Evolutionary conservation across 1,139 yeast species (phyloP).

Genomic region (Ogataea hybrid): DNA sequence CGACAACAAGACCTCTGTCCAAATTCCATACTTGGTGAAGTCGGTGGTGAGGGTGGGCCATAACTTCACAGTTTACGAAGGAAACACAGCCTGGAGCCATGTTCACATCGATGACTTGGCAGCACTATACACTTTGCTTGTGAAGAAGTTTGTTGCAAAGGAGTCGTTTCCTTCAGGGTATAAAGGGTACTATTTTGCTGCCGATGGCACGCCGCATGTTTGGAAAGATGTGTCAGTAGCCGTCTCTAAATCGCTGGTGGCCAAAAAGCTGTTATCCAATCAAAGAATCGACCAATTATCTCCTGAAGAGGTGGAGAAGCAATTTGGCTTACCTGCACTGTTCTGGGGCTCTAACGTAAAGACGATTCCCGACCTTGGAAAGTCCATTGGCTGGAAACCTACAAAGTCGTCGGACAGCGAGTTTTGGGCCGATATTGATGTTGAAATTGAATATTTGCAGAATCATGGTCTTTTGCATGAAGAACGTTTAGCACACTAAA

Average conservation of each 20-base stretch:
- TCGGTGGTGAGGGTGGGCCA: slow-evolving; percentile 31
- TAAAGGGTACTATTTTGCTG: slow-evolving; percentile 41
- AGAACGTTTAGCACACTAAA: too few species aligned
- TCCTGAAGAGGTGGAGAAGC: slow-evolving; percentile 22
- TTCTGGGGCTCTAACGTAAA: slow-evolving; percentile 37
- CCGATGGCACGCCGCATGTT: slow-evolving; percentile 31
- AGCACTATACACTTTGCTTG: slow-evolving; percentile 32
- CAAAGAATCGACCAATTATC: slow-evolving; percentile 24
- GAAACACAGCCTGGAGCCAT: slow-evolving; percentile 39
- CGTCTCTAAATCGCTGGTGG: slow-evolving; percentile 29
- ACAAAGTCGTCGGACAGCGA: slow-evolving; percentile 1
- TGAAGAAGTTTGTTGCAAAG: slow-evolving; percentile 28
- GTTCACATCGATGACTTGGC: slow-evolving; percentile 41
- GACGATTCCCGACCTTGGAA: slow-evolving; percentile 33
- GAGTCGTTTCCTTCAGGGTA: slow-evolving; percentile 30
- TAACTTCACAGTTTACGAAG: slow-evolving; percentile 35
- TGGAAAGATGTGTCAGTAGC: slow-evolving; percentile 36
- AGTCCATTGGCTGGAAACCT: slow-evolving; percentile 11
- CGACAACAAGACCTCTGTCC: slow-evolving; percentile 35
- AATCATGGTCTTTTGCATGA: background rate
- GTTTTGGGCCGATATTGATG: slow-evolving; percentile 8
- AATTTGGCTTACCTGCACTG: slow-evolving; percentile 29
- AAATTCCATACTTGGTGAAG: slow-evolving; percentile 35
- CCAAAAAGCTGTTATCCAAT: slow-evolving; percentile 13
- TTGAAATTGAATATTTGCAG: slow-evolving; percentile 2